A percentile compares a stretch with the other conserved stretches of the same genome.
Evolutionary conservation across 2,329 filamentous ascomycete genomes (phyloP).

Genomic region (Cladosporium sp.): DNA sequence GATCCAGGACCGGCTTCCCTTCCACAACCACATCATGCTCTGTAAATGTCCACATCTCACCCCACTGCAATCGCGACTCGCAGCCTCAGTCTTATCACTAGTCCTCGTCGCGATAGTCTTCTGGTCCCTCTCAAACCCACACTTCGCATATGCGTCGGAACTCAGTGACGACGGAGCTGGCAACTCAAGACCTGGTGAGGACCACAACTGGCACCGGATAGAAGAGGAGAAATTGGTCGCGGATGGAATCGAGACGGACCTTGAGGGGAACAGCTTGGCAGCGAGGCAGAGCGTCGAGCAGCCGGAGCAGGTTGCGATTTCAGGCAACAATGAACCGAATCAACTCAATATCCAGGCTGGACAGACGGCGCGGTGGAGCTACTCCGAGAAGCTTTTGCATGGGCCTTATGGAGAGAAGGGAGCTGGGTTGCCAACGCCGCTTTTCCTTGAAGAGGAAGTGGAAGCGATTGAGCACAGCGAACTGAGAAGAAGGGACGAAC

Average conservation of each 20-base stretch:
- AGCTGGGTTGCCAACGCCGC: slow-evolving; percentile 35
- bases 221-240: slow-evolving; percentile 38
- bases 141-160: slow-evolving; percentile 66
- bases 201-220: slow-evolving; percentile 53
- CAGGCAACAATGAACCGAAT: slow-evolving; percentile 65
- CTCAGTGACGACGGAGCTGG: slow-evolving; percentile 37
- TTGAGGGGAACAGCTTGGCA: slow-evolving; percentile 28
- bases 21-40: slow-evolving; percentile 27
- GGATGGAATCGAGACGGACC: slow-evolving; percentile 34
- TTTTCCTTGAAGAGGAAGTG: slow-evolving; percentile 21
- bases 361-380: slow-evolving; percentile 64
- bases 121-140: slow-evolving; percentile 60
- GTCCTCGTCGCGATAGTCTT: slow-evolving; percentile 63
- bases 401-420: slow-evolving; percentile 41
- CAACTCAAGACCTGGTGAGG: slow-evolving; percentile 44
- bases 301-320: slow-evolving; percentile 25
- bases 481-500: slow-evolving; percentile 30
- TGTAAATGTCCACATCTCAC: slow-evolving; percentile 57
- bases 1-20: neutral
- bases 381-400: slow-evolving; percentile 59
- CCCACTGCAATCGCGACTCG: slow-evolving; percentile 71
- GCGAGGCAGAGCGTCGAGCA: slow-evolving; percentile 44
- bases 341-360: slow-evolving; percentile 65
- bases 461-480: slow-evolving; percentile 26
- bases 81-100: slow-evolving; percentile 65